A percentile compares a stretch with the other conserved stretches of the same genome.
Evolutionary conservation across 2,329 filamentous ascomycete genomes (phyloP).

Genomic region (Microascus cirrosus): DNA sequence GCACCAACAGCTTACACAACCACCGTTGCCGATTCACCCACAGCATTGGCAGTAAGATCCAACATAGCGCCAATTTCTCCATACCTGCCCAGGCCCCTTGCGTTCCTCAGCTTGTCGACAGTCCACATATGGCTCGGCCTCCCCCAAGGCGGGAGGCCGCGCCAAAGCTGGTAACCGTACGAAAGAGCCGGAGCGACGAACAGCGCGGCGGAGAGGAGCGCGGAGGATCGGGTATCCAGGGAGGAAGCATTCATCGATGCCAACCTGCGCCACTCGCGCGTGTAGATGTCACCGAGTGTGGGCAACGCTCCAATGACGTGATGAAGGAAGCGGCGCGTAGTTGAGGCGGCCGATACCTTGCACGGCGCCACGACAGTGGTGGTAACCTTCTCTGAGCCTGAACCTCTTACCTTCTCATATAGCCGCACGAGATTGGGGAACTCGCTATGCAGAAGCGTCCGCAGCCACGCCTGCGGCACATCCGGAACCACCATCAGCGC

Average conservation of each 20-base stretch:
- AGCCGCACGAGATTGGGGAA: slow-evolving; percentile 12
- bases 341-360: not conserved
- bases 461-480: slow-evolving; percentile 33
- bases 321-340: slow-evolving; percentile 15
- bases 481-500: slow-evolving; percentile 51
- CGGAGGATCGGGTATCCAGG: slow-evolving; percentile 18
- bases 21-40: not conserved
- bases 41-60: slow-evolving; percentile 9
- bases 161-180: slow-evolving; percentile 28
- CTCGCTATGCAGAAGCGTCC: slow-evolving; percentile 13
- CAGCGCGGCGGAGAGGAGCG: slow-evolving; percentile 20
- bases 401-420: slow-evolving; percentile 14
- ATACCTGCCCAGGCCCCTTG: slow-evolving; percentile 25
- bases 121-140: slow-evolving; percentile 30
- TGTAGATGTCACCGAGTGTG: slow-evolving; percentile 16
- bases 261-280: slow-evolving; percentile 18
- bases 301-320: slow-evolving; percentile 19
- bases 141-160: slow-evolving; percentile 31
- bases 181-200: slow-evolving; percentile 24
- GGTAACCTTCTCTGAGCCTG: slow-evolving; percentile 16
- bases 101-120: slow-evolving; percentile 14
- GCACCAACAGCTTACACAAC: not conserved
- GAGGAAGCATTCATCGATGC: slow-evolving; percentile 20
- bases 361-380: slow-evolving; percentile 14
- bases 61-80: slow-evolving; percentile 37